Evolutionary conservation across 441 rosid species (phyloP), one percentile per base, ranked within the genome.

Genomic region (Adansonia grandidieri): DNA sequence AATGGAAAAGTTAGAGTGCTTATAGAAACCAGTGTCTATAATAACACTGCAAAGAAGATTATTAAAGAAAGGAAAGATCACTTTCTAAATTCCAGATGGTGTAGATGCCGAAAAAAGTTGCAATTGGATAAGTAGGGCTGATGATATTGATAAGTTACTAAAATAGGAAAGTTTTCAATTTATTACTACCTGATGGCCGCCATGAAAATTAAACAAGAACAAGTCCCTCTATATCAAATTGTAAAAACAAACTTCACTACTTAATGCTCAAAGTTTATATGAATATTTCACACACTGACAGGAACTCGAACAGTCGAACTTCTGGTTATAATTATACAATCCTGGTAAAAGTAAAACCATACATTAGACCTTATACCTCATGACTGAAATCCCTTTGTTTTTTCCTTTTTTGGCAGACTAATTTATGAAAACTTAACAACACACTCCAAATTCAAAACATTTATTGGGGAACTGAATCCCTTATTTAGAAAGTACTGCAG

Each of bases 401-500:
- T 28, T 28, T 28, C 32, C 64, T 6, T 24, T 15, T 69, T 32
- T n/a, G 22, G 17, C 44, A 50, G 74, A 50, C n/a, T 28, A 7
- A 14, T 70, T 60, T 60, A 60, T 11, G 40, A 51, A 24, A 51
- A 28, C 17, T 51, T 1, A 51, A 71, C 42, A 28, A 11, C 64
- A 22, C 32, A 19, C 54, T 2, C 42, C 54, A 65, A 64, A 56
- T 54, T 45, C 67, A 57, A 17, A 28, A 28, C 62, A 74, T 56
- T 53, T 42, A 71, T 14, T 32, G 65, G 48, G 75, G 64, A 75
- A 79, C 71, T 58, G 74, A 71, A 69, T 63, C 82, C 74, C 15
- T 82, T 82, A 75, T 57, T 82, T 62, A 37, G 77, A 71, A 78
- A 65, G 45, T 13, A 70, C 60, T 13, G n/a, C 51, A 76, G 37